These are phyloP conservation scores for Dactylellina cionopaga DNA, from an alignment of 2,329 filamentous ascomycete genomes.

Conservation along the genomic window DNA sequence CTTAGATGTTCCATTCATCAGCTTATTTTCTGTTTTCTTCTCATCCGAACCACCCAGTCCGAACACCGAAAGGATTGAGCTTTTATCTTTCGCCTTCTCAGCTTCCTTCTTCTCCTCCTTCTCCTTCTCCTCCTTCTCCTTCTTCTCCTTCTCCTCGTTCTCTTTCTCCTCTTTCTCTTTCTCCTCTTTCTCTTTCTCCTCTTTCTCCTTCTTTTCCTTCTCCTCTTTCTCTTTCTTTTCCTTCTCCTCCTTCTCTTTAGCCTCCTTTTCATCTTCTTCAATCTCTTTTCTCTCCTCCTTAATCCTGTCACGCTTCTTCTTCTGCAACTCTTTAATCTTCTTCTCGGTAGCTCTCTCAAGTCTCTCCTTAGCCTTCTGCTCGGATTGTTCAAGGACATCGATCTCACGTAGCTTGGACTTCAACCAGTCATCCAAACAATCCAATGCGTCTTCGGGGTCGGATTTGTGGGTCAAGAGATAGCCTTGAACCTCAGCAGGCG, in stretches of 20 bases:
- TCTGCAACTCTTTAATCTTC: conserved; percentile 59
- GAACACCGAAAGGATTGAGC: too few species aligned
- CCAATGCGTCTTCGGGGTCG: conserved; percentile 65
- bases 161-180: conserved; percentile 59
- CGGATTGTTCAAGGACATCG: conserved; percentile 73
- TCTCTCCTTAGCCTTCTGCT: conserved; percentile 73
- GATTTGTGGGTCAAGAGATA: conserved; percentile 69
- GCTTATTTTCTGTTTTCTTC: conserved; percentile 6
- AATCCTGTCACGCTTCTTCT: conserved; percentile 60
- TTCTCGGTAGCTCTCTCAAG: conserved; percentile 61
- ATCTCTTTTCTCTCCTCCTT: conserved; percentile 64
- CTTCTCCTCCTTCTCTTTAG: conserved; percentile 59
- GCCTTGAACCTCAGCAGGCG: conserved; percentile 71
- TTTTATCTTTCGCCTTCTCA: conserved; percentile 59
- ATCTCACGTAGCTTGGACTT: conserved; percentile 64
- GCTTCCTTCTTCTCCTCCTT: conserved; percentile 58
- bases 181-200: conserved; percentile 61
- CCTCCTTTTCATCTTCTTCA: conserved; percentile 62
- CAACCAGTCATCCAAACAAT: conserved; percentile 65
- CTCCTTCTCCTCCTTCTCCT: conserved; percentile 60
- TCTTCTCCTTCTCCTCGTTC: conserved; percentile 59
- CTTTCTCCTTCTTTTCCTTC: conserved; percentile 64
- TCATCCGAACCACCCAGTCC: too few species aligned
- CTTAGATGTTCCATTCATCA: conserved; percentile 31
- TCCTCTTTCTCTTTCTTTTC: conserved; percentile 66